A percentile compares a stretch with the other conserved stretches of the same genome.
Conservation (phyloP, 2,329 filamentous ascomycete species). For the Fusarium xylarioides region DNA sequence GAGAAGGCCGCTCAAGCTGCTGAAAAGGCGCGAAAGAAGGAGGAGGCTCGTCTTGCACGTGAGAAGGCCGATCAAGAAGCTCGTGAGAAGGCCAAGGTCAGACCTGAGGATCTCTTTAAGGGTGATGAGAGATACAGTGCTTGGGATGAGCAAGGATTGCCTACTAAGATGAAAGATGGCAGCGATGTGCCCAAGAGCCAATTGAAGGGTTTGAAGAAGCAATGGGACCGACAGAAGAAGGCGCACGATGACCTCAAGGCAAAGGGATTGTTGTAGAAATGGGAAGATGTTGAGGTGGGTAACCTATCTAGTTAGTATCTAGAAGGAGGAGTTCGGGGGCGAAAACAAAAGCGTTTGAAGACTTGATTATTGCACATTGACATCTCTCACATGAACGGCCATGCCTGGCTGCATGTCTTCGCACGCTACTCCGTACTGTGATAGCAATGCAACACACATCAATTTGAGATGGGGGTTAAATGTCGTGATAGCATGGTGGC, state of each 20-base stretch:
- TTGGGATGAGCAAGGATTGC: slow-evolving; percentile 86
- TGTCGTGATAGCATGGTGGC: slow-evolving; percentile 17
- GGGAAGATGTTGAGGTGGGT: slow-evolving; percentile 2
- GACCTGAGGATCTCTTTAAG: slow-evolving; percentile 66
- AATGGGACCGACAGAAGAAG: slow-evolving; percentile 92
- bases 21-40: slow-evolving; percentile 66
- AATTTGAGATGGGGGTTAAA: neutral
- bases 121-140: slow-evolving; percentile 69
- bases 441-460: neutral
- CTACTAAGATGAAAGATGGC: slow-evolving; percentile 79
- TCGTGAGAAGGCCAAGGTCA: slow-evolving; percentile 65
- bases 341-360: slow-evolving; percentile 25
- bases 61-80: slow-evolving; percentile 64
- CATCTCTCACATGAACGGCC: neutral
- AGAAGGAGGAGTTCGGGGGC: slow-evolving; percentile 14
- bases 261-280: slow-evolving; percentile 44
- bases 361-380: neutral
- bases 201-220: slow-evolving; percentile 84
- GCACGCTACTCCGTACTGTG: neutral
- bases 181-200: slow-evolving; percentile 83
- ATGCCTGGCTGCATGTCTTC: neutral
- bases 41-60: slow-evolving; percentile 61
- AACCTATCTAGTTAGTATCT: slow-evolving; percentile 24
- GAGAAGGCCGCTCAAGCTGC: slow-evolving; percentile 69
- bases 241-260: slow-evolving; percentile 69